Evolutionary conservation across 139 green algal genomes (phyloP).

Genomic region (Monoraphidium neglectum): DNA sequence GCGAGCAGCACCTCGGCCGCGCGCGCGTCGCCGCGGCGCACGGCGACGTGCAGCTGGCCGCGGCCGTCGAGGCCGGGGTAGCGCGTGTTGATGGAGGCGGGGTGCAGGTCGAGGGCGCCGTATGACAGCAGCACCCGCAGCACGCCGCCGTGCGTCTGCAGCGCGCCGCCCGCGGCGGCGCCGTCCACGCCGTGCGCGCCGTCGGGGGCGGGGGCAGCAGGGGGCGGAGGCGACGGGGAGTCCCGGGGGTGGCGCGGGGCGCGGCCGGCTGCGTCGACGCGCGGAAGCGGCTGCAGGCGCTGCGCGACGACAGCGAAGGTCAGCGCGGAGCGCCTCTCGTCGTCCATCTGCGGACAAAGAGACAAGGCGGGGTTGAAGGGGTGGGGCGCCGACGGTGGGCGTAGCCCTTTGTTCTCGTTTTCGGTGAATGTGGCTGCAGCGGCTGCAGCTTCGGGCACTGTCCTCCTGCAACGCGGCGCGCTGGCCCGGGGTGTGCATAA

Average conservation of each 20-base stretch:
- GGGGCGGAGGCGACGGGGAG: too few species aligned
- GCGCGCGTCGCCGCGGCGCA: not conserved
- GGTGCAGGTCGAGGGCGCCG: constrained; percentile 7
- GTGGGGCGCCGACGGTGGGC: too few species aligned
- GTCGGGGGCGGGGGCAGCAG: too few species aligned
- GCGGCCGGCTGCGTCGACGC: not conserved
- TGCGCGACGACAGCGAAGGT: constrained; percentile 19
- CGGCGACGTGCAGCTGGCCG: not conserved
- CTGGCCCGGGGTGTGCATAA: too few species aligned
- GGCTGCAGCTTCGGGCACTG: too few species aligned
- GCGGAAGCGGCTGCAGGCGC: not conserved
- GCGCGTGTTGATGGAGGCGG: constrained; percentile 23
- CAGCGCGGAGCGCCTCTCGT: constrained; percentile 20
- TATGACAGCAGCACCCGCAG: constrained; percentile 16
- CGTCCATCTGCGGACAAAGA: not conserved
- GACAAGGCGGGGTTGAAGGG: too few species aligned
- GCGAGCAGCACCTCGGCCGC: constrained; percentile 19
- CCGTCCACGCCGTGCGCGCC: too few species aligned
- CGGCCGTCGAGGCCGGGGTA: not conserved
- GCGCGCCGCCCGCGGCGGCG: too few species aligned
- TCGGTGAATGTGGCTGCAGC: too few species aligned
- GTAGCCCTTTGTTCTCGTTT: too few species aligned
- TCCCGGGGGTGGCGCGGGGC: too few species aligned
- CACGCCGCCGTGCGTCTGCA: not conserved
- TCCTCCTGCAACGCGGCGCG: too few species aligned